Evolutionary conservation across 257 asterid genomes (phyloP).

Genomic region (Solanum sitiens): DNA sequence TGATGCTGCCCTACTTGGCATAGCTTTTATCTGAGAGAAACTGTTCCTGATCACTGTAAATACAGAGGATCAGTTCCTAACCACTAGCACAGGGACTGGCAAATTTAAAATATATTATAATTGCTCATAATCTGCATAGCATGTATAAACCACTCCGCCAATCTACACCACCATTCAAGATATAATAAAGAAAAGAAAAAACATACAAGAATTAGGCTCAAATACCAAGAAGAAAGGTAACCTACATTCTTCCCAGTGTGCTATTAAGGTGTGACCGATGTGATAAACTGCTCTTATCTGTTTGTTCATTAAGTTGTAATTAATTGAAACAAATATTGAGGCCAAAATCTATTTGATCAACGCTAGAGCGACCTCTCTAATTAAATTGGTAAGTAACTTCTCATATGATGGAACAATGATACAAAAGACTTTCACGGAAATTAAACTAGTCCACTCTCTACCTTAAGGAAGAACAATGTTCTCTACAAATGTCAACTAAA

Average conservation of each 20-base stretch:
- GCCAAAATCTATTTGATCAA: background rate
- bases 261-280: background rate
- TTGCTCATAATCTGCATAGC: background rate
- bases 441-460: background rate
- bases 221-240: background rate
- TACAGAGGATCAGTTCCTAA: background rate
- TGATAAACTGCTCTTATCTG: background rate
- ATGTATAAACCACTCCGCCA: background rate
- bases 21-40: slow-evolving; percentile 6
- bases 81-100: background rate
- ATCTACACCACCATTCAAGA: background rate
- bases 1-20: slow-evolving; percentile 13
- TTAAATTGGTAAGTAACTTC: background rate
- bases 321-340: background rate
- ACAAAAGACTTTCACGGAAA: background rate
- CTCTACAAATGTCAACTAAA: background rate
- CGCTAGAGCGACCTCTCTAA: background rate
- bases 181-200: background rate
- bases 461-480: background rate
- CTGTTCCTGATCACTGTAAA: slow-evolving; percentile 33
- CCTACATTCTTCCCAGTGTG: background rate
- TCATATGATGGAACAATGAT: background rate
- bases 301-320: background rate
- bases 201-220: background rate
- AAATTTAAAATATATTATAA: background rate